Base-by-base conservation (phyloP, 495 filamentous ascomycete species). In the Trichoderma parareesei region DNA sequence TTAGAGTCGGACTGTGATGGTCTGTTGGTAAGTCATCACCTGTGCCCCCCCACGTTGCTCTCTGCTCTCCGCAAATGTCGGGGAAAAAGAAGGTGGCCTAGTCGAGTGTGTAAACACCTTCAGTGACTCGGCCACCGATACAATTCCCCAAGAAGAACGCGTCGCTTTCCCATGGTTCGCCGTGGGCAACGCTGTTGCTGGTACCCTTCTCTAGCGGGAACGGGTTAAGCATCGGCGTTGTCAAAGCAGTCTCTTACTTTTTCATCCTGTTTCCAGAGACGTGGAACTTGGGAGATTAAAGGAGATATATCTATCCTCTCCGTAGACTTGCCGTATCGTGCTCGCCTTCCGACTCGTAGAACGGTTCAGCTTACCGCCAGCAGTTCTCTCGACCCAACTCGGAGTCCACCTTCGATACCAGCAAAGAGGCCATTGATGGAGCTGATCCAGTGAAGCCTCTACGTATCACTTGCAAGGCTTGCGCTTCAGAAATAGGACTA, bases 51-150 rank as follows among this genome's bases (percentile, higher is more conserved):
- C 62, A 44, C 33, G 35, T 41, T 38, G n/a, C 33, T 67, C 37
- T 57, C 65, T 37, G 16, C 65, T 7, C 57, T 60, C 41, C 20
- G 10, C 65, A 41, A 11, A 64, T 44, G 48, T 63, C 68, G 90
- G 91, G 89, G 82, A 90, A 85, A 77, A 89, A 96, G 92, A 97
- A 96, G 88, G 90, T 87, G 88, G 79, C 88, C 82, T 80, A 74
- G 78, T 81, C 79, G 70, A 78, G 73, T 77, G 65, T 66, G 81
- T 78, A 74, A 74, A 63, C 13, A 27, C 42, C 42, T 43, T 37
- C 61, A 11, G 61, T 90, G 82, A 82, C 78, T 74, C 83, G 84
- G 84, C 79, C 85, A 88, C 83, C 90, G 92, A 96, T 96, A 96
- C 92, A 89, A 89, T 79, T 90, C 85, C 88, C 92, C 91, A 72